Evolutionary conservation across 176 grass and related monocot species (phyloP), one percentile per base, ranked within the genome.

Genomic region (Rhynchospora breviuscula): DNA sequence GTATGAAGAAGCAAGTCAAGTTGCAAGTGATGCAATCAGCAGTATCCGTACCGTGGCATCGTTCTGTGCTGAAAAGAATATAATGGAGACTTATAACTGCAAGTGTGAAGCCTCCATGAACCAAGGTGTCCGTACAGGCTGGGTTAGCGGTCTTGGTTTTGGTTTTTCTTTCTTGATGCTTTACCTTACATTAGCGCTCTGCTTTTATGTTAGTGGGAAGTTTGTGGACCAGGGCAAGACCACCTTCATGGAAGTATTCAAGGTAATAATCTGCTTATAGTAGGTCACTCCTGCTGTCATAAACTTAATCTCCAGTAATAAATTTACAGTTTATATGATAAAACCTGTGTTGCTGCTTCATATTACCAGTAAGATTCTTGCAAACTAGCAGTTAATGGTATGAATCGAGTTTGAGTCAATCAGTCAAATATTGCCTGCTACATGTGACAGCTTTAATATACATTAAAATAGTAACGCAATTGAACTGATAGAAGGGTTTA

Each of bases 1-100:
- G 83, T 91, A 91, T 80, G 86, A 91, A 85, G 89, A 91, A 74
- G 86, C 89, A 83, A 88, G 86, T 86, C 86, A 91, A 79, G 86
- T 91, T 59, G 83, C 86, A 79, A 81, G 81, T 72, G 89, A 91
- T 84, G 86, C 86, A 51, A 78, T 91, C 10, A 80, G 89, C n/a
- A 81, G 89, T 63, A 88, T 91, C 46, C 77, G 86, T 77, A 91
- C 86, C 45, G 83, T 91, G 31, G 86, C 89, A 63, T 91, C 86
- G n/a, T 91, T 91, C 57, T 88, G 82, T 83, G 89, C 86, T 0
- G 86, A 91, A 49, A 17, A 40, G 33, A 84, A 75, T 83, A 69
- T 91, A 78, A 91, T 88, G 69, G 87, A 88, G 13, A 72, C 83
- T 44, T 91, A 91, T 76, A 83, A 88, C 61, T 56, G 54, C 19